Percentiles rank a stretch among this genome's conserved stretches.
Conservation (phyloP, 2,329 filamentous ascomycete species). For the Exserohilum turcica region DNA sequence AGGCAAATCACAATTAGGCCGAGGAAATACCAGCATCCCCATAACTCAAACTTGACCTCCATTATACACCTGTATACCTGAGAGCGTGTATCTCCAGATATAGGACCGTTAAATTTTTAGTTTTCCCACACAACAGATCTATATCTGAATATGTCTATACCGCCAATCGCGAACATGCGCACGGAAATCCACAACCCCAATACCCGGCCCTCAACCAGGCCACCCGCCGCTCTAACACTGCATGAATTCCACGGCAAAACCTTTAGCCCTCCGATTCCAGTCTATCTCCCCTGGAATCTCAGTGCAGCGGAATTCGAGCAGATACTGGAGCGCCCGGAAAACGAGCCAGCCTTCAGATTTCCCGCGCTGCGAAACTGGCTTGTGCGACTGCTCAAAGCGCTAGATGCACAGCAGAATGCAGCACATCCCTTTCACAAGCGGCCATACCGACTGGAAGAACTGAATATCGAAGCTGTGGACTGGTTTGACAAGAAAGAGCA, state of each 20-base stretch:
- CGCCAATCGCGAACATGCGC: background rate
- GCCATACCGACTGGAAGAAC: slow-evolving; percentile 58
- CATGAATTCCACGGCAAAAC: slow-evolving; percentile 9
- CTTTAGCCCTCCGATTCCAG: slow-evolving; percentile 41
- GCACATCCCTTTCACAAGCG: slow-evolving; percentile 57
- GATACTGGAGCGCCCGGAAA: slow-evolving; percentile 5
- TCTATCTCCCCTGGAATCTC: slow-evolving; percentile 53
- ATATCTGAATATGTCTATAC: too few relatives aligned
- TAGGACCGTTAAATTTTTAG: too few relatives aligned
- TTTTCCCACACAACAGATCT: too few relatives aligned
- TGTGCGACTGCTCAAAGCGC: slow-evolving; percentile 54
- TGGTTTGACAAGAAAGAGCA: slow-evolving; percentile 49
- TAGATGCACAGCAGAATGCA: slow-evolving; percentile 53
- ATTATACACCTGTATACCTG: too few relatives aligned
- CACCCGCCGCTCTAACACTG: background rate
- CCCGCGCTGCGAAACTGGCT: slow-evolving; percentile 63
- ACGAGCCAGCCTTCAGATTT: slow-evolving; percentile 46
- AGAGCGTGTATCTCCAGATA: too few relatives aligned
- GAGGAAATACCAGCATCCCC: background rate
- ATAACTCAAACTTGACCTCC: background rate
- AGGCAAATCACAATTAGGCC: background rate
- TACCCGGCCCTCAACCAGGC: background rate
- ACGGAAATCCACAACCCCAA: slow-evolving; percentile 1
- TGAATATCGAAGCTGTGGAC: slow-evolving; percentile 61
- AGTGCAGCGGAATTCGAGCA: slow-evolving; percentile 38